phyloP scores from a whole-genome alignment of 2,329 filamentous ascomycete species.

The Fusarium humuli region DNA sequence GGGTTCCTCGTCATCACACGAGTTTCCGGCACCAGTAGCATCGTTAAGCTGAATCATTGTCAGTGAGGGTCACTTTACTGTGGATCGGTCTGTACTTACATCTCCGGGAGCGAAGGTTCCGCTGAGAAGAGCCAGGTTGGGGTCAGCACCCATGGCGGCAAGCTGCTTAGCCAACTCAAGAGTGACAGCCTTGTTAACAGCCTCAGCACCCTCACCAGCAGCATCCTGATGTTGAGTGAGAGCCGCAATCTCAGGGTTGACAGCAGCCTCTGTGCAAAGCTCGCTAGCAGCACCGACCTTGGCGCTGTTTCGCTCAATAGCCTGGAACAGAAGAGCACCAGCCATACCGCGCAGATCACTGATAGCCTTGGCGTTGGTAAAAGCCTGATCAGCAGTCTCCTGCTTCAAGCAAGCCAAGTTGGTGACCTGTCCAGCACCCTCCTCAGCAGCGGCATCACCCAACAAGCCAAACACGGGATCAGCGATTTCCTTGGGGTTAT shows the following conservation, averaged over 20 bases:
- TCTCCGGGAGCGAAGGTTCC: constrained; percentile 23
- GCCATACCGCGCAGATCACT: constrained; percentile 66
- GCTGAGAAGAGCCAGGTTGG: constrained; percentile 18
- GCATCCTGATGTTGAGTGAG: constrained; percentile 20
- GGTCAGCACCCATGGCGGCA: constrained; percentile 13
- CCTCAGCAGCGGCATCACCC: constrained; percentile 7
- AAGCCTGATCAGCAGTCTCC: constrained; percentile 67
- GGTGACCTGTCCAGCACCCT: constrained; percentile 54
- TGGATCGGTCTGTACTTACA: not conserved
- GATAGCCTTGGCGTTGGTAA: constrained; percentile 68
- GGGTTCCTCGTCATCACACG: constrained; percentile 14
- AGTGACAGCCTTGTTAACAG: constrained; percentile 22
- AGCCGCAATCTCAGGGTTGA: constrained; percentile 17
- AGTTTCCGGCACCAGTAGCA: constrained; percentile 10
- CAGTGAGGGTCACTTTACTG: not conserved
- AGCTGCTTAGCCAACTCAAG: constrained; percentile 13
- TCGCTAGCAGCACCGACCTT: constrained; percentile 39
- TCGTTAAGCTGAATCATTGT: not conserved
- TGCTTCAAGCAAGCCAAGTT: constrained; percentile 60
- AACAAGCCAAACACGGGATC: constrained; percentile 13
- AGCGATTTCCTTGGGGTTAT: constrained; percentile 20
- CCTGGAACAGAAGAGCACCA: constrained; percentile 65
- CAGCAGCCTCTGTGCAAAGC: constrained; percentile 10
- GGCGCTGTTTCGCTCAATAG: constrained; percentile 64
- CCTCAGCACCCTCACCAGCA: not conserved